Percentiles rank a stretch among this genome's conserved stretches.
phyloP scores from a whole-genome alignment of 2,329 filamentous ascomycete species.

The Trichoderma brevicompactum region DNA sequence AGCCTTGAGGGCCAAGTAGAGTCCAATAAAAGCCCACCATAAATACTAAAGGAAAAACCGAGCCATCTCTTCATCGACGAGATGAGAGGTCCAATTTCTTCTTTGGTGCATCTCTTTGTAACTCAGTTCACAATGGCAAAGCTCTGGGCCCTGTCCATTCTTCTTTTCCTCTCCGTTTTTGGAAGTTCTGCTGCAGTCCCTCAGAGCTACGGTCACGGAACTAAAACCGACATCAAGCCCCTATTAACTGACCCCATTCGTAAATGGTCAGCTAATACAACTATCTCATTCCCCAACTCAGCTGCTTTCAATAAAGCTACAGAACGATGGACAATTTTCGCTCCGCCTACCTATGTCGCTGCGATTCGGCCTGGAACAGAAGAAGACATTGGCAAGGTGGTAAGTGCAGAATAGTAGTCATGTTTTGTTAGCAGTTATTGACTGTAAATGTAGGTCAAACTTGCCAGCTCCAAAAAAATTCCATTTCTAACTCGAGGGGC shows the following conservation, averaged over 20 bases:
- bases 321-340: background rate
- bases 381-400: constrained; percentile 9
- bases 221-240: background rate
- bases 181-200: background rate
- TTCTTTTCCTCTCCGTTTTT: background rate
- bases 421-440: too few species aligned
- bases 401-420: background rate
- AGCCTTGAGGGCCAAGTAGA: background rate
- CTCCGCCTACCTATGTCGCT: background rate
- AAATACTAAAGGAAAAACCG: background rate
- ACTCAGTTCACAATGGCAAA: background rate
- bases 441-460: background rate
- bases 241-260: background rate
- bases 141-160: background rate
- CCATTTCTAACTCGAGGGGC: constrained; percentile 10
- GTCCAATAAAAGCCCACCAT: background rate
- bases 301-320: background rate
- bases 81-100: background rate
- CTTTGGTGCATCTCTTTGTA: background rate
- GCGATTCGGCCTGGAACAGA: background rate
- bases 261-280: background rate
- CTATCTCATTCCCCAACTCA: background rate
- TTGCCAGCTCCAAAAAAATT: background rate
- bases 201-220: background rate
- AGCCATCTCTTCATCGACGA: too few species aligned